Base-by-base conservation (phyloP, 192 early-diverging fungal species). In the Diversispora epigaea region DNA sequence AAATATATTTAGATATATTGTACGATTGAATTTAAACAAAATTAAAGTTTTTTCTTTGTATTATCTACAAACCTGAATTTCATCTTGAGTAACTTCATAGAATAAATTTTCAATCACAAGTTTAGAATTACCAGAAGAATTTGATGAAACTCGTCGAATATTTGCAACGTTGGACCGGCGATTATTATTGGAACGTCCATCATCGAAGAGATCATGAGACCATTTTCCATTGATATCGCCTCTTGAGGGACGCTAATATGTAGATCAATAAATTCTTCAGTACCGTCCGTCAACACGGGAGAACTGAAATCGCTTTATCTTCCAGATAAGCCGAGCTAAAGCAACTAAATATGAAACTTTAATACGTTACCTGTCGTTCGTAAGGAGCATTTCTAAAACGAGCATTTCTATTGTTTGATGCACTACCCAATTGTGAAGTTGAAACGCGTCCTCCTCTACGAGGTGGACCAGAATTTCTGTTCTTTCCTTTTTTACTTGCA, bases 1-100 rank as follows among this genome's bases (percentile, higher is more conserved):
- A 61, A 45, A n/a, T 47, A 5, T 43, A 15, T 47, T 22, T 21
- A 41, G 62, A 22, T 46, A 47, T 6, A 50, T 19, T 6, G 8
- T 12, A 5, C 41, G 6, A 50, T 32, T 49, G 15, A 17, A 50
- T 46, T 55, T 19, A 39, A 73, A 62, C 15, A 60, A 44, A 75
- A 52, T 55, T 39, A 62, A 55, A 12, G 4, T 19, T 8, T 19
- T 61, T 39, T 40, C 6, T 6, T 40, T 5, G 1, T 1, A n/a
- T 44, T n/a, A 0, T 17, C 9, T 46, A 47, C 56, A 17, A 76
- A 87, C 86, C 77, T 83, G 71, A 49, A 88, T 75, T 68, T 88
- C 86, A 32, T 82, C 77, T 79, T 86, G 78, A 17, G 86, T 88
- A 14, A 88, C 86, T 70, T 86, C 80, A 71, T 88, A 88, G 67